A percentile compares a stretch with the other conserved stretches of the same genome.
These are phyloP conservation scores for Trichophyton rubrum DNA, from an alignment of 2,329 filamentous ascomycete genomes.

Conservation along the genomic window DNA sequence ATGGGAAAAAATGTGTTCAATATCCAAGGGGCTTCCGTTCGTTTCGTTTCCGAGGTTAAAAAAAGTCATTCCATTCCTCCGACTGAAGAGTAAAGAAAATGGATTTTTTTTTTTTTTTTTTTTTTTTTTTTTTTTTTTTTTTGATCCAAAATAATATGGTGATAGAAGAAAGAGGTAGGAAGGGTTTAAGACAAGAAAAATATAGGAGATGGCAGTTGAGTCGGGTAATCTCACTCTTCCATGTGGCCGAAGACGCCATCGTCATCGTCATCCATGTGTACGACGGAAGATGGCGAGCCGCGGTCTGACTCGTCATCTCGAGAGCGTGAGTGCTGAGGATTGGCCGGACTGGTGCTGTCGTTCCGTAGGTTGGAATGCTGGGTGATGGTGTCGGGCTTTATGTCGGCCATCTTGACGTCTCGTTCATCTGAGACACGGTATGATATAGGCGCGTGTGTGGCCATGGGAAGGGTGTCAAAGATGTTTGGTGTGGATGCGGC, in stretches of 20 bases:
- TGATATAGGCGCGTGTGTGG: conserved; percentile 29
- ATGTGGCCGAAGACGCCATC: conserved; percentile 92
- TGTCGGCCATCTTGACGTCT: conserved; percentile 58
- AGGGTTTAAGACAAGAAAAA: background rate
- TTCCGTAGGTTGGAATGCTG: conserved; percentile 26
- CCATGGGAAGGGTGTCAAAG: conserved; percentile 32
- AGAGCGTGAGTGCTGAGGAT: background rate
- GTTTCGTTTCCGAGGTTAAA: background rate
- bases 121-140: background rate
- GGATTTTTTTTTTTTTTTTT: background rate
- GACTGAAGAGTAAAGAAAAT: background rate
- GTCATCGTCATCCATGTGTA: conserved; percentile 74
- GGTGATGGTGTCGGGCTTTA: conserved; percentile 28
- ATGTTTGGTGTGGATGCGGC: conserved; percentile 26
- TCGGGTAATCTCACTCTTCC: conserved; percentile 56
- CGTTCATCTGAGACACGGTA: conserved; percentile 40
- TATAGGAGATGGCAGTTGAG: background rate
- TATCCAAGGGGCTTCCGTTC: background rate
- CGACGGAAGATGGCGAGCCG: conserved; percentile 25
- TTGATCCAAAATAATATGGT: background rate
- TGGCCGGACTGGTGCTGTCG: background rate
- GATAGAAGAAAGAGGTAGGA: background rate
- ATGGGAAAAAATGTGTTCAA: background rate
- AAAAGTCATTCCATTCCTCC: background rate
- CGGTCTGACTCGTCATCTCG: conserved; percentile 50